These are phyloP conservation scores for Microstegium vimineum DNA, from an alignment of 176 grass and related monocot species.

Conservation along the genomic window DNA sequence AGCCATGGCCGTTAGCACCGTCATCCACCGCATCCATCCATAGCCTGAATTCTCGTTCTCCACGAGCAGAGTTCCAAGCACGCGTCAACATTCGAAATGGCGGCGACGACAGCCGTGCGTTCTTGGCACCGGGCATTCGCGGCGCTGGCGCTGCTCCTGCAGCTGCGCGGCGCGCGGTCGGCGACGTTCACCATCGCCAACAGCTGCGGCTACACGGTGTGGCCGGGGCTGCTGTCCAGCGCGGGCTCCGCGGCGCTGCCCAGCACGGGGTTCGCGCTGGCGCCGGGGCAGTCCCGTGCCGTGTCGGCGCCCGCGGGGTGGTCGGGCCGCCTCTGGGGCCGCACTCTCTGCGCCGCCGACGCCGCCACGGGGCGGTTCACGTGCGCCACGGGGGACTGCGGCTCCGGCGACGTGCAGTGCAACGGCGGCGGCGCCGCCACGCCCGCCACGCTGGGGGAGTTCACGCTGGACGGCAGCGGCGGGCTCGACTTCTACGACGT, in stretches of 20 bases:
- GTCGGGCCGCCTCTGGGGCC: constrained; percentile 71
- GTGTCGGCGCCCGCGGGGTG: constrained; percentile 42
- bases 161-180: constrained; percentile 2
- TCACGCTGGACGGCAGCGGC: constrained; percentile 55
- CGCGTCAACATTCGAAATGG: neutral
- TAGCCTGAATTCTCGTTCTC: neutral
- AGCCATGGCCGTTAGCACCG: neutral
- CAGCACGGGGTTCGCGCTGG: constrained; percentile 60
- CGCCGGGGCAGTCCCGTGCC: constrained; percentile 43
- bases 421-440: constrained; percentile 40
- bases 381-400: constrained; percentile 63
- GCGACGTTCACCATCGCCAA: constrained; percentile 65
- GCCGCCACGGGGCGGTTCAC: constrained; percentile 10
- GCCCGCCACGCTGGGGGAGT: constrained; percentile 57
- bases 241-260: constrained; percentile 42
- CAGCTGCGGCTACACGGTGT: constrained; percentile 52
- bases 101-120: neutral
- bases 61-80: neutral
- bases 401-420: constrained; percentile 59
- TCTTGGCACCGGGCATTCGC: neutral
- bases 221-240: constrained; percentile 62
- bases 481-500: constrained; percentile 66
- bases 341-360: constrained; percentile 49
- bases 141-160: neutral
- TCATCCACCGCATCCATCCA: neutral